Evolutionary conservation across 163 green algal species (phyloP).

Genomic region (Picocystis sp.): DNA sequence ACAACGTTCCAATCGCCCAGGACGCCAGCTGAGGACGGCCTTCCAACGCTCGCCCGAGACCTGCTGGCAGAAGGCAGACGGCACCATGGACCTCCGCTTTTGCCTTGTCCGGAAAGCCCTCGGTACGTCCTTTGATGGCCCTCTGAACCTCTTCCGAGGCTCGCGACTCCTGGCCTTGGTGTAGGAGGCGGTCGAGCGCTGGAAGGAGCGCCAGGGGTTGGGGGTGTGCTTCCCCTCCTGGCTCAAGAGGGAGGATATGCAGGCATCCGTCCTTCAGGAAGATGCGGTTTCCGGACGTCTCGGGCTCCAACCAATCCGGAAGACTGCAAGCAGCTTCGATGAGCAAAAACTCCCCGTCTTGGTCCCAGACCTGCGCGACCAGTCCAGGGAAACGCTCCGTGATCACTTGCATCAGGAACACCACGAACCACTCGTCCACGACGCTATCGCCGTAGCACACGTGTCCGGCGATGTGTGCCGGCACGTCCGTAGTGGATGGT

Average conservation of each 20-base stretch:
- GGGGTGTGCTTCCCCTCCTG: not conserved
- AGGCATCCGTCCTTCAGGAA: constrained; percentile 14
- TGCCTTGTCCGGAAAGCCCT: too few relatives aligned
- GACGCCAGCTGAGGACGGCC: constrained; percentile 40
- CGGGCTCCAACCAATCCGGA: constrained; percentile 73
- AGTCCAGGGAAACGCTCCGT: constrained; percentile 11
- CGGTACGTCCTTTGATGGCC: not conserved
- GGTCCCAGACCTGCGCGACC: constrained; percentile 52
- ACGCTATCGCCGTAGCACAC: constrained; percentile 59
- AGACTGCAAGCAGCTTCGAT: constrained; percentile 76
- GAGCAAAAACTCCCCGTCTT: constrained; percentile 82
- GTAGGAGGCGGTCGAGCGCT: too few relatives aligned
- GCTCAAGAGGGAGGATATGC: not conserved
- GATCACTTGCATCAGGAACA: constrained; percentile 49
- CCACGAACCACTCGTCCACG: constrained; percentile 77
- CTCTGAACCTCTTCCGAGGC: not conserved
- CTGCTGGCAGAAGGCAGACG: too few relatives aligned
- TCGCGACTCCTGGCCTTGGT: not conserved
- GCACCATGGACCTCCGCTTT: too few relatives aligned
- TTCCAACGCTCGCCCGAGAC: not conserved
- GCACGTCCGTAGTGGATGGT: too few relatives aligned
- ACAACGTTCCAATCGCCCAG: constrained; percentile 59
- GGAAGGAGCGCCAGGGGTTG: too few relatives aligned
- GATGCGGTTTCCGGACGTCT: constrained; percentile 41
- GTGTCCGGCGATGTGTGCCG: too few relatives aligned